A percentile compares a stretch with the other conserved stretches of the same genome.
These are phyloP conservation scores for Curvularia sp. DNA, from an alignment of 2,329 filamentous ascomycete species.

Conservation along the genomic window DNA sequence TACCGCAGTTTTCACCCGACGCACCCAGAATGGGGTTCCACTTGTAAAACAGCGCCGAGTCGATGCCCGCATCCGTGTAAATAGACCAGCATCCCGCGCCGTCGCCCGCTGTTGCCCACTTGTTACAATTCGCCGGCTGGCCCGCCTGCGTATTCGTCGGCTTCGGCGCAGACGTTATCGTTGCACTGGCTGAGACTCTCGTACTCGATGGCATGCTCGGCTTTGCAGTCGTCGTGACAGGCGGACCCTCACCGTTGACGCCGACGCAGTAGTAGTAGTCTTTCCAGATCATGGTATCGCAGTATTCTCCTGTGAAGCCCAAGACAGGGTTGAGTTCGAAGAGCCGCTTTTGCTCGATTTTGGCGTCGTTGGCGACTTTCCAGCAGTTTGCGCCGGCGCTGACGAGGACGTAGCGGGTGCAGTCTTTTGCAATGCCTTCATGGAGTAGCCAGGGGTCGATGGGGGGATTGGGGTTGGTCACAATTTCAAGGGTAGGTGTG, in stretches of 20 bases:
- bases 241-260: neutral
- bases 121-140: neutral
- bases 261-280: constrained; percentile 9
- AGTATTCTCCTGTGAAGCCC: constrained; percentile 1
- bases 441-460: neutral
- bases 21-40: constrained; percentile 2
- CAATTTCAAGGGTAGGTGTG: constrained; percentile 1
- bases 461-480: neutral
- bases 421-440: constrained; percentile 2
- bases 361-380: constrained; percentile 6
- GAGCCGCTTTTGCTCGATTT: neutral
- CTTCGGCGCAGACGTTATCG: neutral
- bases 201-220: too few species aligned
- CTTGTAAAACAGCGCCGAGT: neutral
- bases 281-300: neutral
- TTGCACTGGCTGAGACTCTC: too few species aligned
- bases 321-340: constrained; percentile 5
- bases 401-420: neutral
- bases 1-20: neutral
- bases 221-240: neutral
- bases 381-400: constrained; percentile 2
- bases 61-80: neutral
- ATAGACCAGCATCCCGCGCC: neutral
- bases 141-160: neutral
- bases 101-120: neutral